Base-by-base conservation (phyloP, 2,329 filamentous ascomycete genomes). In the Westerdykella ornata region DNA sequence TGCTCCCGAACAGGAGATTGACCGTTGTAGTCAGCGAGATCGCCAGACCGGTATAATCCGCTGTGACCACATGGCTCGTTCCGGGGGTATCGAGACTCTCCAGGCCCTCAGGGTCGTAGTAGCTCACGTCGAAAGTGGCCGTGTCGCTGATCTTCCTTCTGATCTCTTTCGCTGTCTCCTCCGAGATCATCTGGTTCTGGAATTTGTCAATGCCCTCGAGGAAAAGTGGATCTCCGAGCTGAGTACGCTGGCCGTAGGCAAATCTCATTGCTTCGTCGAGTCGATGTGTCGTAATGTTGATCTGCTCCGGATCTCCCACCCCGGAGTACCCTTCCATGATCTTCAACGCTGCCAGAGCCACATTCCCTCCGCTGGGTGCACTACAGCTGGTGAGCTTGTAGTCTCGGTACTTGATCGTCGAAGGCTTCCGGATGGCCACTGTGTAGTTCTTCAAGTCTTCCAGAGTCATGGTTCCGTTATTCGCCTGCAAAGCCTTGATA, bases 181-280 rank as follows among this genome's bases (percentile, higher is more conserved):
- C 67, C 33, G 76, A 76, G 14, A 96, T 66, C 73, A 97, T 85
- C 18, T 53, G 62, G 1, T 72, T 62, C 63, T 96, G 81, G 50
- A 84, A 83, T 6, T 68, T 63, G 7, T 72, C 67, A 38, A 90
- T 70, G 20, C 78, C 77, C 1, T 72, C 51, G 3, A 94, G 77
- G 60, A 84, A 95, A 1, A 69, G 72, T 0, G 90, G 92, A 62
- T 97, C 92, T 4, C 88, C 90, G 0, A 97, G 76, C 19, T 82
- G 74, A n/a, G 80, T 75, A 43, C 88, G 81, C 53, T 72, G 64
- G 29, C 83, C 88, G 60, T 96, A 97, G 2, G 80, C 88, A 62
- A 94, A 97, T 16, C 88, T 78, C 70, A 95, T 87, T 11, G 88
- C 84, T 71, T 97, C 92, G 57, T 88, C 80, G 49, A 95, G 76